Base-by-base conservation (phyloP, 164 flowering plant genomes). In the Chloranthus sessilifolius region DNA sequence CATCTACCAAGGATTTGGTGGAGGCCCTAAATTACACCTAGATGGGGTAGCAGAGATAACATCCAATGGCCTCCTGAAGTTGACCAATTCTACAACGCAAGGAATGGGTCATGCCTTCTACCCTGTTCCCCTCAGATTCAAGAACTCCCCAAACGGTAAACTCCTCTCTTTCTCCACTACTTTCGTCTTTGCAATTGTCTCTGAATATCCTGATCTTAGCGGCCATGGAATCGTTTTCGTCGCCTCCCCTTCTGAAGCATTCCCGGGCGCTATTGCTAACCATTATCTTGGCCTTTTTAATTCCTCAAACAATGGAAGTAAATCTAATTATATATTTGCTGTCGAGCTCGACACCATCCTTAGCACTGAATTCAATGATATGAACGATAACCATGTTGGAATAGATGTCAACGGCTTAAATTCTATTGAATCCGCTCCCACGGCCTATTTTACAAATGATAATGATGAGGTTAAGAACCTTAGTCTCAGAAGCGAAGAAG, bases 181-280 rank as follows among this genome's bases (percentile, higher is more conserved):
- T 21, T 67, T 71, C 20, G 61, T 64, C 25, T 67, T 71, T 25
- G 66, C 61, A 4, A 56, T 71, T 1, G 35, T 47, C 34, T 15
- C 50, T 12, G 28, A 39, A 1, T 2, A 38, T 7, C 44, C 30
- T 4, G 14, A n/a, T 15, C 3, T 48, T 1, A 19, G 43, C 3
- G 67, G 63, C 44, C 60, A 58, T 17, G 71, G 71, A 1, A 50
- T 70, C 0, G 62, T 52, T 9, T 59, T 68, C 19, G 61, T 60
- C n/a, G 22, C 63, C 17, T 28, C 73, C 1, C 65, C 68, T 2
- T 27, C 55, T 0, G 29, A 8, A 15, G 47, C 36, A 15, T 55
- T 59, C 26, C 59, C 49, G 2, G 42, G 43, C 10, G 56, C 63
- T 17, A 11, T 22, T 1, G 24, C 63, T 0, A 24, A 43, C 48